A percentile compares a stretch with the other conserved stretches of the same genome.
These are phyloP conservation scores for Sporisorium scitamineum DNA, from an alignment of 1,284 basidiomycete genomes.

Conservation along the genomic window DNA sequence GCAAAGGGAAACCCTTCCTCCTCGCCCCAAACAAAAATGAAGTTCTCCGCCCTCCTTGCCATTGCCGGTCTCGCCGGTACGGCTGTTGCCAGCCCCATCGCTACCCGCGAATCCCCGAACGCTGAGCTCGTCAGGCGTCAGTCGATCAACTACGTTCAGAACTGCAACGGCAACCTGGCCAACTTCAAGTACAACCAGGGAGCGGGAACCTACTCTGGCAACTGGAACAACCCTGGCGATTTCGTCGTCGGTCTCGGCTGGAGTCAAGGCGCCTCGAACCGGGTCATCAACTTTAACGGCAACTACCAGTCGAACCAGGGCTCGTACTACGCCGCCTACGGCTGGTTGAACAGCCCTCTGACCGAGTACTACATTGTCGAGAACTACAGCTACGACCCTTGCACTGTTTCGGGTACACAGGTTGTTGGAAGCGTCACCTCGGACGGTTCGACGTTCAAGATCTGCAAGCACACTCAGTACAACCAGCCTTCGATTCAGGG, in stretches of 20 bases:
- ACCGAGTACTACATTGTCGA: conserved; percentile 48
- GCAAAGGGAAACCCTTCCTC: too few relatives aligned
- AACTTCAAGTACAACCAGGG: conserved; percentile 32
- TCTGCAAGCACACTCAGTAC: conserved; percentile 45
- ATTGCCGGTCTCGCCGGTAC: conserved; percentile 15
- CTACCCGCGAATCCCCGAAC: conserved; percentile 1
- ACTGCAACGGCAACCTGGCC: conserved; percentile 38
- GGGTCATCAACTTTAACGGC: conserved; percentile 34
- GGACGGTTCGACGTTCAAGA: conserved; percentile 36
- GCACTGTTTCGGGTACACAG: conserved; percentile 13
- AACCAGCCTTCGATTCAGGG: conserved; percentile 48
- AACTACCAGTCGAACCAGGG: conserved; percentile 27
- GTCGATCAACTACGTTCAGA: conserved; percentile 41
- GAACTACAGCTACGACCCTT: conserved; percentile 43
- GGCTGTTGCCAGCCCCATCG: conserved; percentile 20
- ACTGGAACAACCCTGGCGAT: conserved; percentile 35
- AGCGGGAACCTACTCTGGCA: conserved; percentile 28
- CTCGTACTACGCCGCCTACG: conserved; percentile 42
- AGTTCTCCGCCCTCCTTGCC: conserved; percentile 22
- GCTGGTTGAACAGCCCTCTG: conserved; percentile 39
- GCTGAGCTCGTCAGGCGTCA: conserved; percentile 23
- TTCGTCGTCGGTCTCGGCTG: conserved; percentile 41
- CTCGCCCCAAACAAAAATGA: too few relatives aligned
- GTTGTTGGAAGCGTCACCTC: conserved; percentile 27
- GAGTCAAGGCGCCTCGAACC: conserved; percentile 15